Evolutionary conservation across 139 green algal genomes (phyloP).

Genomic region (Limnomonas spitsbergensis): DNA sequence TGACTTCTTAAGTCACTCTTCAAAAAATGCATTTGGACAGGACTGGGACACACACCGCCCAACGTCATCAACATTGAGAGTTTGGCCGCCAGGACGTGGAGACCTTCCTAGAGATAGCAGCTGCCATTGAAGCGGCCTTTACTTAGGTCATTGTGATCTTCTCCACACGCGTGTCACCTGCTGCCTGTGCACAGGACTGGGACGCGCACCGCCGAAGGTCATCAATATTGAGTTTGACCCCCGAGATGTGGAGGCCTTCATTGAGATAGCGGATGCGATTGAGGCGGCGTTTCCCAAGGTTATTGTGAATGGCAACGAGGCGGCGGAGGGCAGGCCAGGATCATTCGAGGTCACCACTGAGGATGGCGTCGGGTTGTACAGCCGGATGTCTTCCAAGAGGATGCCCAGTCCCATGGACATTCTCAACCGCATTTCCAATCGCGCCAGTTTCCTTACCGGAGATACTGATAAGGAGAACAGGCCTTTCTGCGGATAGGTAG

Average conservation of each 20-base stretch:
- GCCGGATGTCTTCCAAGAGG: conserved; percentile 15
- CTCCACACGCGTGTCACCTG: too few relatives aligned
- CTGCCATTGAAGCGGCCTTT: too few relatives aligned
- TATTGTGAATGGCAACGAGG: conserved; percentile 47
- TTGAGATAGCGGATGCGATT: conserved; percentile 46
- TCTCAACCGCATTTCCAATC: background rate
- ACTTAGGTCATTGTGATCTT: too few relatives aligned
- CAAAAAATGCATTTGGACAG: too few relatives aligned
- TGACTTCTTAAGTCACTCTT: too few relatives aligned
- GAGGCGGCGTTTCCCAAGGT: conserved; percentile 45
- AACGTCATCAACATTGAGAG: too few relatives aligned
- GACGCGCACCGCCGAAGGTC: conserved; percentile 35
- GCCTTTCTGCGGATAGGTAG: conserved; percentile 6
- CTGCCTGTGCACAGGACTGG: too few relatives aligned
- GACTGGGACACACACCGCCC: too few relatives aligned
- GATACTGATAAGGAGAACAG: background rate
- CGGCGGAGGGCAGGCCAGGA: conserved; percentile 32
- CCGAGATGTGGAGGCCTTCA: conserved; percentile 38
- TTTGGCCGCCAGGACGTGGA: too few relatives aligned
- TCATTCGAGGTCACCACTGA: conserved; percentile 43
- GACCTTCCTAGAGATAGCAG: too few relatives aligned
- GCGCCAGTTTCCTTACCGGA: background rate
- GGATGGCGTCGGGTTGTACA: conserved; percentile 37
- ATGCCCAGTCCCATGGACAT: background rate
- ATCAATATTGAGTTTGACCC: conserved; percentile 48